Evolutionary conservation across 225 moss, liverwort and hornwort species (phyloP), one percentile per base, ranked within the genome.

Genomic region (Pleurozium schreberi): DNA sequence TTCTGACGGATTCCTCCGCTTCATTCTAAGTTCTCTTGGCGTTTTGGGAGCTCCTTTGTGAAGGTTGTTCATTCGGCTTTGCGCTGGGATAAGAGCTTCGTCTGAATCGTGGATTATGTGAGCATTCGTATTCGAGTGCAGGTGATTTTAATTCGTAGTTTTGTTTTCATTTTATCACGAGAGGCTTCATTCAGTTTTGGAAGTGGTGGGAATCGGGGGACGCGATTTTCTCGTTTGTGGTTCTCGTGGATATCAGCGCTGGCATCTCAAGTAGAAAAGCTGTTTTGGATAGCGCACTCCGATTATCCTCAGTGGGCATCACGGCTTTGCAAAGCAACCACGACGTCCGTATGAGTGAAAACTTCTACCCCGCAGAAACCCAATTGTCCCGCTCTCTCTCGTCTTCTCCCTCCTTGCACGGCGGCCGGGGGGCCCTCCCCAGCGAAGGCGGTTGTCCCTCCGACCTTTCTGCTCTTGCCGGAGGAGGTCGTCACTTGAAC

Each of bases 361-460:
- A 91, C 77, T 83, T 92, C 88, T 85, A 93, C 87, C 90, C 90
- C 88, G 89, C 87, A 84, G 92, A 92, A 80, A 83, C 84, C 25
- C 88, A 75, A 86, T 83, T 91, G 75, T 90, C 92, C 88, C 90
- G 81, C 73, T 92, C 93, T 87, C 92, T 94, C 89, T 95, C 95
- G 96, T 94, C 96, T 74, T 96, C 97, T 28, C 98, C 95, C 63
- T 96, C 97, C 81, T 91, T 97, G 92, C 96, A 97, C 96, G 97
- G 97, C 90, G 98, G 98, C 75, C 95, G 97, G 96, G 98, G 98
- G 92, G 96, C 97, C 82, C 91, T 92, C 94, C 96, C 96, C 90
- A 97, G 97, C 33, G 98, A 96, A 93, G 98, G 98, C 94, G 97
- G 97, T 89, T 94, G 95, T 95, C 98, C 98, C 95, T 99, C 98